phyloP scores from a whole-genome alignment of 495 filamentous ascomycete genomes.

The Darksidea phi region DNA sequence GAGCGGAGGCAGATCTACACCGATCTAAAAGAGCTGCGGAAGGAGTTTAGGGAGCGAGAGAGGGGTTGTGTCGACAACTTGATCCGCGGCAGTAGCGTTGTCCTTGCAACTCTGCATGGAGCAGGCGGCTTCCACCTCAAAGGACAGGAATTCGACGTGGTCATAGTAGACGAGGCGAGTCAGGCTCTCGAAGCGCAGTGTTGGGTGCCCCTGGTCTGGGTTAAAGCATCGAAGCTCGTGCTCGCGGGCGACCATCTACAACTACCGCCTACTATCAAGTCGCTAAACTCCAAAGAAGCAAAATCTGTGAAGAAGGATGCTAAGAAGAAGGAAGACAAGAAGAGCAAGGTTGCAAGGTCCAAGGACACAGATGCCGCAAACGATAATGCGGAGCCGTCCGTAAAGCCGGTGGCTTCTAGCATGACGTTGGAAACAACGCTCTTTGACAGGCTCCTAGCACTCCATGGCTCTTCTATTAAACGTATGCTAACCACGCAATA shows the following conservation, averaged over 20 bases:
- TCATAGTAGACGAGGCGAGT: constrained; percentile 92
- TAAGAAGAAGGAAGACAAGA: constrained; percentile 33
- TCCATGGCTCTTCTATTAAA: constrained; percentile 84
- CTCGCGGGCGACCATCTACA: constrained; percentile 94
- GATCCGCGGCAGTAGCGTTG: constrained; percentile 75
- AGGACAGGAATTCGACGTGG: constrained; percentile 83
- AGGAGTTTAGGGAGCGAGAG: constrained; percentile 86
- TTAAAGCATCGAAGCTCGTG: constrained; percentile 72
- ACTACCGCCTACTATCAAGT: constrained; percentile 92
- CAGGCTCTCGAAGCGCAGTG: constrained; percentile 96
- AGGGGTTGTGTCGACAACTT: constrained; percentile 73
- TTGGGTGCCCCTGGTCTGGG: constrained; percentile 81
- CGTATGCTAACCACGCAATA: constrained; percentile 97
- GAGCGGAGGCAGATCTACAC: constrained; percentile 81
- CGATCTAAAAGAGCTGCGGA: constrained; percentile 78
- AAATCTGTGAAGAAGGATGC: constrained; percentile 30
- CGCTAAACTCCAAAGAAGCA: constrained; percentile 56
- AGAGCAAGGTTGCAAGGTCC: constrained; percentile 9
- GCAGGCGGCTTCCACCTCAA: constrained; percentile 82
- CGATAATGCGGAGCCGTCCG: constrained; percentile 34
- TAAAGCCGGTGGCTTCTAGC: constrained; percentile 29
- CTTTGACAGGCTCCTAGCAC: constrained; percentile 79
- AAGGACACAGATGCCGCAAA: constrained; percentile 17
- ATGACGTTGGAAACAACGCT: constrained; percentile 78
- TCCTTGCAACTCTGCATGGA: constrained; percentile 89